Evolutionary conservation across 371 early-diverging fungal species (phyloP).

Genomic region (Apophysomyces elegans): DNA sequence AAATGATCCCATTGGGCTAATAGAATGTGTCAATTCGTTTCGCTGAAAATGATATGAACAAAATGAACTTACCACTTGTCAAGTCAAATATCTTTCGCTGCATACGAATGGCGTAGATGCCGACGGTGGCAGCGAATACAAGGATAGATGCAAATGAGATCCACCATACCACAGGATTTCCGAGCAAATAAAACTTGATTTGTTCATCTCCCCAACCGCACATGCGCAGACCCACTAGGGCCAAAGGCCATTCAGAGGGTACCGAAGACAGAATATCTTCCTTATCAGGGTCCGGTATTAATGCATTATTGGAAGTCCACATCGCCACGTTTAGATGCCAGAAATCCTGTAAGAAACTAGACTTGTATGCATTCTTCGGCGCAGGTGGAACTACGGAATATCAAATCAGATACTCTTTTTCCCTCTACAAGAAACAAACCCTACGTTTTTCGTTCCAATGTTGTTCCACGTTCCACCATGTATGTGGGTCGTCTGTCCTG

Average conservation of each 20-base stretch:
- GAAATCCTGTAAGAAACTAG: slow-evolving; percentile 87
- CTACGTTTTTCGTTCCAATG: slow-evolving; percentile 79
- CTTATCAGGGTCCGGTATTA: slow-evolving; percentile 96
- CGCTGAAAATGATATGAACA: too few species aligned
- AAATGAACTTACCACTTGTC: slow-evolving; percentile 33
- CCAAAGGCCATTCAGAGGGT: slow-evolving; percentile 96
- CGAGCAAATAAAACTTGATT: slow-evolving; percentile 94
- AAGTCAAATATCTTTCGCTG: slow-evolving; percentile 75
- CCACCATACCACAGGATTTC: slow-evolving; percentile 98
- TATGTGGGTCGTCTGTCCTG: slow-evolving; percentile 56
- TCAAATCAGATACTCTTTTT: neutral
- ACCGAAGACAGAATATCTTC: slow-evolving; percentile 87
- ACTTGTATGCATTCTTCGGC: slow-evolving; percentile 66
- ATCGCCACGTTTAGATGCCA: slow-evolving; percentile 96
- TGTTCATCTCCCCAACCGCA: slow-evolving; percentile 93
- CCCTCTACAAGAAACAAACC: slow-evolving; percentile 12
- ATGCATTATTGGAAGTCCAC: slow-evolving; percentile 98
- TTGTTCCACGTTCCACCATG: slow-evolving; percentile 98
- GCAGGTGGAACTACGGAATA: slow-evolving; percentile 60
- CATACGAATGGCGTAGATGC: slow-evolving; percentile 67
- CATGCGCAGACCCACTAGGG: slow-evolving; percentile 95
- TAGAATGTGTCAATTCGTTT: neutral
- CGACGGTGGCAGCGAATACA: slow-evolving; percentile 46
- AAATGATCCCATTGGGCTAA: slow-evolving; percentile 79
- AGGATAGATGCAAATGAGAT: slow-evolving; percentile 71